Evolutionary conservation across 2,329 filamentous ascomycete species (phyloP), one percentile per base, ranked within the genome.

Genomic region (Emericellopsis atlantica): DNA sequence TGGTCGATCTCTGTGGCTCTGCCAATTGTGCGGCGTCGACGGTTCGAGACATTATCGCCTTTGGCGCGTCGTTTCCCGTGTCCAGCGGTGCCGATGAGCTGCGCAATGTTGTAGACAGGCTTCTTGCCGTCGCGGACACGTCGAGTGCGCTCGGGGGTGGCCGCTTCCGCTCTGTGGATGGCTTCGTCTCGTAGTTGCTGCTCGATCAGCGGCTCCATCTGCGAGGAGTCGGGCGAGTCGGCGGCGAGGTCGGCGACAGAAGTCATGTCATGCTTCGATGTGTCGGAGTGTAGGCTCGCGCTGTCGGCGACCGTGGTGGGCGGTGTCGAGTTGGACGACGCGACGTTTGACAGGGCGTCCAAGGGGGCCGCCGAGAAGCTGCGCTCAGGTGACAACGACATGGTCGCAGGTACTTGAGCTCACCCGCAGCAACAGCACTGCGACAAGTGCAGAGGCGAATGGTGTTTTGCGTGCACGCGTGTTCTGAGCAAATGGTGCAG

Each of bases 21-120:
- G 21, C 31, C 38, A 24, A 48, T 34, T 39, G 40, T 34, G 39
- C 46, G 36, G 36, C 36, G 45, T 36, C 41, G 41, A 15, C 44
- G 36, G 36, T 40, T 42, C 26, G 58, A 53, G 10, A 68, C 63
- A 22, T 56, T 49, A 46, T 75, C 70, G 44, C 72, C 68, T 36
- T 71, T 74, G 36, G 68, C 56, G 58, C 61, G 68, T 59, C 62
- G 69, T 49, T 70, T 74, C 39, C 70, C 76, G 48, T 81, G 77
- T 35, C 71, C 66, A 23, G 71, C 69, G 37, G 75, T 82, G 48
- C 79, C 78, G 43, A 69, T 71, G 40, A 83, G 65, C 49, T 74
- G 70, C 47, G 75, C 67, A 14, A 82, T 61, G 50, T 86, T 86
- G 61, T 86, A 86, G 14, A 79, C 72, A 11, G 74, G 69, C 15